Evolutionary conservation across 2,329 filamentous ascomycete species (phyloP), one percentile per base, ranked within the genome.

Genomic region (Aspergillus cejpii): DNA sequence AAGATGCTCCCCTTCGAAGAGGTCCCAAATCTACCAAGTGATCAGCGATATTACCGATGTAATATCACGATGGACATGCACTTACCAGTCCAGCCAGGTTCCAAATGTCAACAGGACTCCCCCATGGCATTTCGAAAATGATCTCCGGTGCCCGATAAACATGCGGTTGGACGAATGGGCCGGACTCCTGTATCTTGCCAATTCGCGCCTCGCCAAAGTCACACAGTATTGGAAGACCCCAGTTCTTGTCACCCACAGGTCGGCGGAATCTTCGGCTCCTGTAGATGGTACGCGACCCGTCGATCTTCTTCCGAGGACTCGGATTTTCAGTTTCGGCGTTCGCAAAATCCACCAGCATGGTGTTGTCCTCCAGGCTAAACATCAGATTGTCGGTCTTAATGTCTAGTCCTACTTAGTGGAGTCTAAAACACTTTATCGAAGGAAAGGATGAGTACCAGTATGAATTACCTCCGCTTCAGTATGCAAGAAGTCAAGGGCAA

Each of bases 101-200:
- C 74, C 74, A 78, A 38, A 77, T 72, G 56, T 77, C 74, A 20
- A 75, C 57, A 19, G 62, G 47, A 41, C 68, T 71, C 1, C 58
- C 60, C 74, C 73, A 77, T 0, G 64, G 58, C 8, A 63, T 61
- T 50, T 67, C 57, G 2, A 77, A 57, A 3, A 76, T 72, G 5
- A 76, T 67, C 52, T 78, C 60, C 7, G 61, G 57, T 2, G 58
- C 57, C 39, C 58, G 43, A 26, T 64, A 64, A 19, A 62, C 53
- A 45, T 58, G 48, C 4, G 61, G 59, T 31, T 80, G 47, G 65
- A 77, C 51, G 59, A 70, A 47, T 53, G 70, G 55, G 63, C 77
- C 50, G 50, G 65, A 51, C 8, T 56, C 41, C 7, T 52, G 49
- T 57, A 58, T 53, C 24, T 59, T 54, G 17, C 65, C 62, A 52